Evolutionary conservation across 2,329 filamentous ascomycete genomes (phyloP).

Genomic region (Plenodomus tracheiphilus): DNA sequence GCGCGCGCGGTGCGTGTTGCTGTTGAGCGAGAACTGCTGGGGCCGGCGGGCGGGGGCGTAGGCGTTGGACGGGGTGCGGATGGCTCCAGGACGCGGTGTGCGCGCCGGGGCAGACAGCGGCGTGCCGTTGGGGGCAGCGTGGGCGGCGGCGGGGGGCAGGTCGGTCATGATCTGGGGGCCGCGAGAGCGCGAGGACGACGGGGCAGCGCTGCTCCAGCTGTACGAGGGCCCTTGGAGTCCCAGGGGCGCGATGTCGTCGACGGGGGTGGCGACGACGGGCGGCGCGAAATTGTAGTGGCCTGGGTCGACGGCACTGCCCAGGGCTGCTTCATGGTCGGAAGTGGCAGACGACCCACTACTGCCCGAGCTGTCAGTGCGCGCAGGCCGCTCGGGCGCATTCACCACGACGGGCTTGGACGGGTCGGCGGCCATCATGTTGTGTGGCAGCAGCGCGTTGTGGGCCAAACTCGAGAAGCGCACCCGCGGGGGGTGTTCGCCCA

Average conservation of each 20-base stretch:
- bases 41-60: constrained; percentile 55
- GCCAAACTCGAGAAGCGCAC: constrained; percentile 33
- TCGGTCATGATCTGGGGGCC: constrained; percentile 30
- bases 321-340: constrained; percentile 48
- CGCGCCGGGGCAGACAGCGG: constrained; percentile 7
- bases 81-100: constrained; percentile 46
- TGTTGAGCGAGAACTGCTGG: constrained; percentile 52
- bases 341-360: constrained; percentile 54
- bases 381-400: constrained; percentile 28
- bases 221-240: constrained; percentile 20
- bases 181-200: constrained; percentile 27
- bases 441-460: constrained; percentile 20
- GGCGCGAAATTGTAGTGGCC: constrained; percentile 46
- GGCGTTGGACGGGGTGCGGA: constrained; percentile 54
- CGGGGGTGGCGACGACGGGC: constrained; percentile 34
- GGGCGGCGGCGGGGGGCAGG: constrained; percentile 30
- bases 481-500: constrained; percentile 25
- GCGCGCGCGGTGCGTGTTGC: constrained; percentile 53
- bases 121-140: constrained; percentile 2
- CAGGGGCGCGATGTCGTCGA: constrained; percentile 42
- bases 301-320: constrained; percentile 46
- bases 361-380: constrained; percentile 42
- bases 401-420: constrained; percentile 35
- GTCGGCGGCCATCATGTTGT: constrained; percentile 23
- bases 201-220: constrained; percentile 27